phyloP scores from a whole-genome alignment of 257 asterid genomes.

The Ilex aquifolium region DNA sequence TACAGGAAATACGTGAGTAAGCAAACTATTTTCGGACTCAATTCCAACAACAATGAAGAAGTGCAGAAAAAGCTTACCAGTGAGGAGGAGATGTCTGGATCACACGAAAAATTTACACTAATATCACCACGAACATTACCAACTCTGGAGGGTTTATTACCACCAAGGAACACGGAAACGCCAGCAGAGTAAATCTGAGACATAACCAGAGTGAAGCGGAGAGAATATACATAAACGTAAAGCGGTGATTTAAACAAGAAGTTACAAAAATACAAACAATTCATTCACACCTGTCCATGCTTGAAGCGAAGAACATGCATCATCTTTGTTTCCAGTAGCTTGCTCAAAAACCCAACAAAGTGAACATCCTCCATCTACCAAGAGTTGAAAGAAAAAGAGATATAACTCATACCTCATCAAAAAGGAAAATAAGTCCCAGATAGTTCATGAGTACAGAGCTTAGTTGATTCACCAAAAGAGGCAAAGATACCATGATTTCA shows the following conservation, averaged over 20 bases:
- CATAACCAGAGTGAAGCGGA: slow-evolving; percentile 16
- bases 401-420: not conserved
- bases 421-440: slow-evolving; percentile 7
- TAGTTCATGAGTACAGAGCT: not conserved
- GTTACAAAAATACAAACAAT: slow-evolving; percentile 9
- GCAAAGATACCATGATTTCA: slow-evolving; percentile 55
- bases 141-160: slow-evolving; percentile 84
- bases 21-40: slow-evolving; percentile 20
- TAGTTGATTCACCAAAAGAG: not conserved
- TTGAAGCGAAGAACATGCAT: slow-evolving; percentile 87
- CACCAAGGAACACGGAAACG: slow-evolving; percentile 92
- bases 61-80: slow-evolving; percentile 42
- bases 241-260: not conserved
- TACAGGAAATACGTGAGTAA: slow-evolving; percentile 18
- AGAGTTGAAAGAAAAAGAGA: slow-evolving; percentile 16
- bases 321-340: slow-evolving; percentile 91
- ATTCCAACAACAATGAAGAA: slow-evolving; percentile 11
- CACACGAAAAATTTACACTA: slow-evolving; percentile 84
- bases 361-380: slow-evolving; percentile 84
- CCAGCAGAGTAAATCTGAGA: slow-evolving; percentile 88
- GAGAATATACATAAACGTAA: slow-evolving; percentile 7
- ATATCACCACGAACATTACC: slow-evolving; percentile 89
- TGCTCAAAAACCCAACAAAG: slow-evolving; percentile 81
- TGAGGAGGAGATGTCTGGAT: slow-evolving; percentile 78
- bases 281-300: slow-evolving; percentile 66